Conservation (phyloP, 352 stramenopile species). For the Phytophthora pseudosyringae region DNA sequence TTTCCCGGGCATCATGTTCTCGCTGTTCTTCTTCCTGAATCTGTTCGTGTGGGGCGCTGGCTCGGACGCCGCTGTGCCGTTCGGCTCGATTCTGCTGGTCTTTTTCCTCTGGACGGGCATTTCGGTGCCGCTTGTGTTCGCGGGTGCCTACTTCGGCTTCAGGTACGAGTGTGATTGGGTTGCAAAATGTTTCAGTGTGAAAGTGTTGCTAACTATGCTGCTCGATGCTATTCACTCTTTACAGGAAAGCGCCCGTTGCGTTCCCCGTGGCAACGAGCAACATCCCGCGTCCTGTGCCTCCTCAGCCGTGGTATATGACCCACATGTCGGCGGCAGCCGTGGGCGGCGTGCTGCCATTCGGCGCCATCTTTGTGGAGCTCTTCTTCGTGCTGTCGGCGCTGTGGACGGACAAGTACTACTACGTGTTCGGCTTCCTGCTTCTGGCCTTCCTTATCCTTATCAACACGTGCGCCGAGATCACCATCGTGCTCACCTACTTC, state of each 20-base stretch:
- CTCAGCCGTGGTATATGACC: conserved; percentile 99
- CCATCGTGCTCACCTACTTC: conserved; percentile 99
- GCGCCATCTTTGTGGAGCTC: conserved; percentile 99
- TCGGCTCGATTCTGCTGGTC: conserved; percentile 97
- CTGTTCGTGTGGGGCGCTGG: conserved; percentile 95
- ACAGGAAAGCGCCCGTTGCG: conserved; percentile 87
- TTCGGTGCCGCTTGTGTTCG: conserved; percentile 98
- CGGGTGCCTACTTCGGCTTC: conserved; percentile 99
- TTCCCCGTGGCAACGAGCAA: conserved; percentile 98
- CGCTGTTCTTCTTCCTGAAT: conserved; percentile 98
- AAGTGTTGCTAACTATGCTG: conserved; percentile 4
- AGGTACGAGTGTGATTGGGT: conserved; percentile 64
- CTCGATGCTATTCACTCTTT: conserved; percentile 1
- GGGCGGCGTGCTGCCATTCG: conserved; percentile 98
- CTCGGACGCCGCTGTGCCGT: conserved; percentile 95
- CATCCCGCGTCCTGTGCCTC: conserved; percentile 98
- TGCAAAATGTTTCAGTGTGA: neutral
- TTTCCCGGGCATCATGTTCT: conserved; percentile 98
- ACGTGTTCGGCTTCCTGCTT: conserved; percentile 99
- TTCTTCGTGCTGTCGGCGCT: conserved; percentile 99
- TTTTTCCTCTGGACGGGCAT: conserved; percentile 99
- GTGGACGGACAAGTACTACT: conserved; percentile 99
- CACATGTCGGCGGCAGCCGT: conserved; percentile 93
- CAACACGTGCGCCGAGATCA: conserved; percentile 99
- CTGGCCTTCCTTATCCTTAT: conserved; percentile 99